Evolutionary conservation across 495 filamentous ascomycete species (phyloP).

Genomic region (Oleoguttula mirabilis): DNA sequence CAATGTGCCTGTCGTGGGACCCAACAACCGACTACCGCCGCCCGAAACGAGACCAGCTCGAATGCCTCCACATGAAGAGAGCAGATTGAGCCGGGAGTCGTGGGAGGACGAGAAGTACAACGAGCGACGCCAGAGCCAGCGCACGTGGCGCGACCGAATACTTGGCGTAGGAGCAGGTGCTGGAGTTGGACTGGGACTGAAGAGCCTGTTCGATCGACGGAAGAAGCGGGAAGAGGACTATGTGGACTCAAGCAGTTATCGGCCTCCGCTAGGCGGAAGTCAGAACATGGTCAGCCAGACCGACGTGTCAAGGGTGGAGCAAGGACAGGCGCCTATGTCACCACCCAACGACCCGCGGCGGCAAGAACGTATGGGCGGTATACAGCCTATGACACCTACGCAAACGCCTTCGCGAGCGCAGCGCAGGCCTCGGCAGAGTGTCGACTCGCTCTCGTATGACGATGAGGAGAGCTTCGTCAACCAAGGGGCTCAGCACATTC

Average conservation of each 20-base stretch:
- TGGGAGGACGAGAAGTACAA: constrained; percentile 22
- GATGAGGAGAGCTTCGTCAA: constrained; percentile 10
- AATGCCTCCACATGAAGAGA: constrained; percentile 24
- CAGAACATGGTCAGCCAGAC: constrained; percentile 26
- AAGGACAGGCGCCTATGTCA: constrained; percentile 28
- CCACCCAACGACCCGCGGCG: constrained; percentile 30
- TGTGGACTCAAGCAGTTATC: constrained; percentile 32
- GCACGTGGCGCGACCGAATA: constrained; percentile 47
- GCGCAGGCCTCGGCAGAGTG: background rate
- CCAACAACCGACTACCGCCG: background rate
- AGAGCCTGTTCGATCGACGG: constrained; percentile 50
- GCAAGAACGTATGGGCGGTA: constrained; percentile 24
- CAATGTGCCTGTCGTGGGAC: background rate
- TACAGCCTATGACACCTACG: constrained; percentile 16
- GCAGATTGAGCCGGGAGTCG: constrained; percentile 24
- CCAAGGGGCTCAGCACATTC: constrained; percentile 19
- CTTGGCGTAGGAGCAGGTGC: constrained; percentile 54
- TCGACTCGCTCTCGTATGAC: constrained; percentile 6
- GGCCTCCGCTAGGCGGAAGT: constrained; percentile 21
- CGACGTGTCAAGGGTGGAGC: constrained; percentile 31
- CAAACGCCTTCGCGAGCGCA: constrained; percentile 11
- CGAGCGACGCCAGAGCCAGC: constrained; percentile 7
- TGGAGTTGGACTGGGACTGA: constrained; percentile 53
- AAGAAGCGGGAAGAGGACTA: constrained; percentile 49
- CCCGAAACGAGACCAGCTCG: background rate